Conservation (phyloP, 768 basidiomycete species). For the Krasilnikovozyma curviuscula region DNA sequence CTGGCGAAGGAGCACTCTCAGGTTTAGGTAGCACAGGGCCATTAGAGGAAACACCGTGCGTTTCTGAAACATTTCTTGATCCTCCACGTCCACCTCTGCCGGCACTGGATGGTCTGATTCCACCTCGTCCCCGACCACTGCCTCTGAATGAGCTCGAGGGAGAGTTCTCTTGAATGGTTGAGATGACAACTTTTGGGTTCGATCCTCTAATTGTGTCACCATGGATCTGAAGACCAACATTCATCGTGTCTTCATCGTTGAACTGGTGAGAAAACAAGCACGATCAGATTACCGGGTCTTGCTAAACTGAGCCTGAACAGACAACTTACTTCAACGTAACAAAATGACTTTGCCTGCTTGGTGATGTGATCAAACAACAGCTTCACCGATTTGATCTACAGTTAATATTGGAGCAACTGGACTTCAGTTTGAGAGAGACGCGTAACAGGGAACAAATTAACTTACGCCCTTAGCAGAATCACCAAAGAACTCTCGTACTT, state of each 20-base stretch:
- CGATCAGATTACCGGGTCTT: background rate
- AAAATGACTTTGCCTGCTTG: background rate
- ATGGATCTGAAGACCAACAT: background rate
- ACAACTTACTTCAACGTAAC: conserved; percentile 1
- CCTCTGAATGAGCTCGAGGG: background rate
- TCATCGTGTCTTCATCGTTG: conserved; percentile 1
- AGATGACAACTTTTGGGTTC: background rate
- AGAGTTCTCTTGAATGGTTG: background rate
- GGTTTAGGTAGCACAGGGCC: no score
- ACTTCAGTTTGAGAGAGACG: background rate
- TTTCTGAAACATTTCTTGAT: no score
- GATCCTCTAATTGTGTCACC: background rate
- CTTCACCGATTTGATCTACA: conserved; percentile 2
- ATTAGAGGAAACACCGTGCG: no score
- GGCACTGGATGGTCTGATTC: background rate
- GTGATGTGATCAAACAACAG: conserved; percentile 1
- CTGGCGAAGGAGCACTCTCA: no score
- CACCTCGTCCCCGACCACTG: background rate
- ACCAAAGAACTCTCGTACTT: conserved; percentile 57
- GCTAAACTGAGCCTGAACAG: background rate
- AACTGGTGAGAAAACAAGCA: background rate
- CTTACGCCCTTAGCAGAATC: conserved; percentile 49
- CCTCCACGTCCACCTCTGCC: conserved; percentile 1
- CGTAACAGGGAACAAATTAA: conserved; percentile 8
- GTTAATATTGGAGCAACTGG: background rate